Evolutionary conservation across 495 filamentous ascomycete genomes (phyloP).

Genomic region (Penicillium canescens): DNA sequence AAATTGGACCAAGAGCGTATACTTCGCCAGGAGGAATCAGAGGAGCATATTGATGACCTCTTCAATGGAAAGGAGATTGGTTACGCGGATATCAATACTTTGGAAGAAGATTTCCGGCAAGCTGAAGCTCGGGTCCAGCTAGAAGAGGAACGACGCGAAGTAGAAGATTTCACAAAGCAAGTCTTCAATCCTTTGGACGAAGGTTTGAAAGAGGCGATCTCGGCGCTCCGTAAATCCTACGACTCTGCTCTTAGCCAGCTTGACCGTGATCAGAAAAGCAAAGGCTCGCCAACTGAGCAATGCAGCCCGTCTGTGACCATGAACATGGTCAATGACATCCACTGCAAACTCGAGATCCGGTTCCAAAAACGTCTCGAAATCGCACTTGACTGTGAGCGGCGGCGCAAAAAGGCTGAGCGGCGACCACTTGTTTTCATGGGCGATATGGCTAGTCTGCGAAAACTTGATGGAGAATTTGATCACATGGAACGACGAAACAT

Average conservation of each 20-base stretch:
- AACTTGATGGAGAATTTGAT: conserved; percentile 54
- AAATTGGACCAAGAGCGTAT: conserved; percentile 49
- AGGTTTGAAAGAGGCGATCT: conserved; percentile 53
- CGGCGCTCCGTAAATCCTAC: conserved; percentile 51
- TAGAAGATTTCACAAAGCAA: conserved; percentile 49
- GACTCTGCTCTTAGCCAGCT: conserved; percentile 44
- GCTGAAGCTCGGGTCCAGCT: conserved; percentile 53
- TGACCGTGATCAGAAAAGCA: conserved; percentile 42
- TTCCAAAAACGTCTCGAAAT: conserved; percentile 54
- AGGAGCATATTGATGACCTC: conserved; percentile 52
- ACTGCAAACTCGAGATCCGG: conserved; percentile 48
- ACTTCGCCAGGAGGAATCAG: conserved; percentile 55
- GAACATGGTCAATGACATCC: conserved; percentile 47
- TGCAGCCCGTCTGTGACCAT: conserved; percentile 44
- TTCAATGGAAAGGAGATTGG: conserved; percentile 62
- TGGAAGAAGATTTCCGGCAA: conserved; percentile 62
- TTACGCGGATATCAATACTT: conserved; percentile 59
- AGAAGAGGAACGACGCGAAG: conserved; percentile 56
- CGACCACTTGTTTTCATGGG: conserved; percentile 53
- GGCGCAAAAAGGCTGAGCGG: conserved; percentile 52
- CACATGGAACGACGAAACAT: conserved; percentile 53
- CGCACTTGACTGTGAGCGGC: conserved; percentile 52
- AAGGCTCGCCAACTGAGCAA: conserved; percentile 31
- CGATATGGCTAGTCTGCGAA: conserved; percentile 46
- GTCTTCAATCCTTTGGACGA: conserved; percentile 56